Evolutionary conservation across 441 rosid genomes (phyloP), one percentile per base, ranked within the genome.

Genomic region (Manihot esculenta): DNA sequence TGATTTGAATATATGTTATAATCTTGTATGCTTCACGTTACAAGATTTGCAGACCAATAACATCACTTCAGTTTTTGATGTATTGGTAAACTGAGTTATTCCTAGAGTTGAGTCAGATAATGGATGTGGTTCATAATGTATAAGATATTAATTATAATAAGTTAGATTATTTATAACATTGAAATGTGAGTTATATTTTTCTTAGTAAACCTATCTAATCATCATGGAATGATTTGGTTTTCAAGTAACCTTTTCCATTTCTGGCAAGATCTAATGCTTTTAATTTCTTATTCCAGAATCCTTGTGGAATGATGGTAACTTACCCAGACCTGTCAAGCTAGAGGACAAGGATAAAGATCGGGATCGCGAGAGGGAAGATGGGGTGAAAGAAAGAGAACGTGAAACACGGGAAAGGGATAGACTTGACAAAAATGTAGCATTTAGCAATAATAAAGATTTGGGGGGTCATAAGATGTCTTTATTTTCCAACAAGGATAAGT

Each of bases 391-490:
- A 73, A 83, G 86, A 81, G 94, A 89, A 64, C 84, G 82, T 23
- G 91, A 85, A 77, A 78, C 69, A 47, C 80, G 77, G 64, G 99
- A 93, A 71, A 92, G 93, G 81, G 97, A 90, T 68, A 88, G 94
- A 78, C 83, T 83, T 51, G 98, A 88, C 42, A 91, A 84, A 79
- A 84, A 73, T 83, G 79, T 75, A 68, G 83, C 80, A 54, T 80
- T 82, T 57, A 78, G 78, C 66, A 84, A 77, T 81, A 84, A 77
- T 81, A 86, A 84, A 79, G 94, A 87, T 75, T 70, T 72, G 11
- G 90, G 81, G 78, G 79, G 79, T 80, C 88, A 82, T 57, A 90
- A 81, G 79, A 79, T 75, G 75, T 66, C 92, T 51, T 68, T 74
- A 65, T 77, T 88, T 64, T 69, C 95, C 79, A 48, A 90, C 94